Conservation (phyloP, 139 green algal genomes). For the Pseudopediastrum boryanum region DNA sequence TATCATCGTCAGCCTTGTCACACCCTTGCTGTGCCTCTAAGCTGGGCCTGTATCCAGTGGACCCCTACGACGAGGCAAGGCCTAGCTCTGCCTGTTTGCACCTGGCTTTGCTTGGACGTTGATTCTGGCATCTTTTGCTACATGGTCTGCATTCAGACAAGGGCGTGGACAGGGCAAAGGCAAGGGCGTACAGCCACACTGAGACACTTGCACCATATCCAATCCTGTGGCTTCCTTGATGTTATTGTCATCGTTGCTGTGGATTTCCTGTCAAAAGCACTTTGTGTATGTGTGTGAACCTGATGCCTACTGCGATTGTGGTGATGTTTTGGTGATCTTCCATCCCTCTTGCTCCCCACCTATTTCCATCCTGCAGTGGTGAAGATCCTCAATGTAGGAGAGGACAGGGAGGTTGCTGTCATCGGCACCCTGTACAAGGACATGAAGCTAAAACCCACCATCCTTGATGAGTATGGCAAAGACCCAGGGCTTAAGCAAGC, state of each 20-base stretch:
- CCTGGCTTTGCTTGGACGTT: too few species aligned
- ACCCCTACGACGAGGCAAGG: too few species aligned
- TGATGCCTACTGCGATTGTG: not conserved
- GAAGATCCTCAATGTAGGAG: slow-evolving; percentile 81
- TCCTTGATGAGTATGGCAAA: slow-evolving; percentile 96
- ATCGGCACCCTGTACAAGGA: slow-evolving; percentile 98
- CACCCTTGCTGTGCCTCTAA: too few species aligned
- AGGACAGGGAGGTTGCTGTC: slow-evolving; percentile 72
- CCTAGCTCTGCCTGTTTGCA: too few species aligned
- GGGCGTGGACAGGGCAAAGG: too few species aligned
- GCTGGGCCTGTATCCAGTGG: too few species aligned
- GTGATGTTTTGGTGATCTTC: not conserved
- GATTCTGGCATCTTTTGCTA: too few species aligned
- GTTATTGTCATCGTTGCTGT: not conserved
- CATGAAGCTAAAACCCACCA: slow-evolving; percentile 93
- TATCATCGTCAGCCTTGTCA: too few species aligned
- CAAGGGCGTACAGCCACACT: too few species aligned
- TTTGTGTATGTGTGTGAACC: not conserved
- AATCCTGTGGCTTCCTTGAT: not conserved
- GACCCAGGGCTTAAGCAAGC: slow-evolving; percentile 47
- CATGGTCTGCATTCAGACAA: too few species aligned
- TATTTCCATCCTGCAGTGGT: slow-evolving; percentile 48
- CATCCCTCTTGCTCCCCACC: not conserved
- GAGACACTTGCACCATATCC: not conserved
- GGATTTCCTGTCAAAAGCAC: not conserved